Conservation (phyloP, 108 stramenopile genomes). For the Skeletonema marinoi region DNA sequence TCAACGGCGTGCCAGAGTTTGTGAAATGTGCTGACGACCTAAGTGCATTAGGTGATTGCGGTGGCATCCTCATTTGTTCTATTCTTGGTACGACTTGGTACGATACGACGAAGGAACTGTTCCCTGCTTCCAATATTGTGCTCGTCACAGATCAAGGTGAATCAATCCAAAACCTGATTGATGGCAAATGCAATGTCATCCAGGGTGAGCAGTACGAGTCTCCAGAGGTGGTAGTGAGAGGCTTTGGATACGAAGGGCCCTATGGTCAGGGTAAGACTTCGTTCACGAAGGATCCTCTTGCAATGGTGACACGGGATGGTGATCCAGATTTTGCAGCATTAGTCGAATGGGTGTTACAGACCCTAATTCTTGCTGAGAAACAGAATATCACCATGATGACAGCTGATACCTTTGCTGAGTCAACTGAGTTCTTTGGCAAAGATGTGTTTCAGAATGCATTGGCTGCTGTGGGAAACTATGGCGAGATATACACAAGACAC, state of each 20-base stretch:
- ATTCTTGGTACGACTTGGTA: too few relatives aligned
- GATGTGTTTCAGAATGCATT: neutral
- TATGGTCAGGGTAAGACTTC: neutral
- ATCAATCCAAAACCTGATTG: neutral
- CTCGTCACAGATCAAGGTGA: neutral
- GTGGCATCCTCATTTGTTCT: too few relatives aligned
- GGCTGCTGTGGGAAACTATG: constrained; percentile 44
- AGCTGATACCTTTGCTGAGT: neutral
- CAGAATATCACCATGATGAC: constrained; percentile 6
- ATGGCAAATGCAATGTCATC: constrained; percentile 6
- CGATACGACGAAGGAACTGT: constrained; percentile 5
- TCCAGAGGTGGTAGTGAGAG: neutral
- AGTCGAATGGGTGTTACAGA: constrained; percentile 31
- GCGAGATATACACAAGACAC: constrained; percentile 32
- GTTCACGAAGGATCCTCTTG: constrained; percentile 18
- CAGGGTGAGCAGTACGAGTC: constrained; percentile 22
- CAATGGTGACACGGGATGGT: constrained; percentile 14
- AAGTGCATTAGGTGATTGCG: neutral
- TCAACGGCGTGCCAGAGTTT: neutral
- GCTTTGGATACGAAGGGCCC: constrained; percentile 7
- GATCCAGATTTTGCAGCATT: constrained; percentile 22
- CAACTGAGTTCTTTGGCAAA: too few relatives aligned
- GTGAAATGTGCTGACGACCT: constrained; percentile 37
- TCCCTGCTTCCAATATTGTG: constrained; percentile 25
- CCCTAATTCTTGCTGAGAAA: constrained; percentile 37